These are phyloP conservation scores for Zygnema cylindricum DNA, from an alignment of 139 green algal genomes.

Conservation along the genomic window DNA sequence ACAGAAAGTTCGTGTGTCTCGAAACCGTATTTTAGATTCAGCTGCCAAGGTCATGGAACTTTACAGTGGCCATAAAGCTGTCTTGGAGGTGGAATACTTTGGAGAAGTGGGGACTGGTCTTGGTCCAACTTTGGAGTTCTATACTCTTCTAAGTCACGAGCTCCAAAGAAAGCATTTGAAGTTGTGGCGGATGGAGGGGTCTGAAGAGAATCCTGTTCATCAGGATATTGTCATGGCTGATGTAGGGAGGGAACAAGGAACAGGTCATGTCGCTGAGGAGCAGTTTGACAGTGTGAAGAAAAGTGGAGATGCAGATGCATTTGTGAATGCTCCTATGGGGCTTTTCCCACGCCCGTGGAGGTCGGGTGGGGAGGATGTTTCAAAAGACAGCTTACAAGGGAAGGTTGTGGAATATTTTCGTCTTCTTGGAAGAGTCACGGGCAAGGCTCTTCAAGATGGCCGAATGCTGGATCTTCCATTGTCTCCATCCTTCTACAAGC, in stretches of 20 bases:
- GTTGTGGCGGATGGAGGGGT: conserved; percentile 79
- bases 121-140: conserved; percentile 97
- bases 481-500: conserved; percentile 82
- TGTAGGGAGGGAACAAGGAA: neutral
- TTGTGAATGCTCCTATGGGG: conserved; percentile 75
- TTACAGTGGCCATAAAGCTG: conserved; percentile 63
- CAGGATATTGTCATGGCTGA: conserved; percentile 17
- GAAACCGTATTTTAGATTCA: conserved; percentile 85
- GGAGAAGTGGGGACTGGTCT: conserved; percentile 90
- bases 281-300: conserved; percentile 9
- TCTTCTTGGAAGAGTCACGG: conserved; percentile 85
- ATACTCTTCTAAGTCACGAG: conserved; percentile 92
- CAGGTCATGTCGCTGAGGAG: neutral
- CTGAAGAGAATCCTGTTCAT: conserved; percentile 24
- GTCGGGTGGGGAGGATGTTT: conserved; percentile 21
- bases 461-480: conserved; percentile 92
- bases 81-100: conserved; percentile 93
- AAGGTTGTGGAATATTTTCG: conserved; percentile 76
- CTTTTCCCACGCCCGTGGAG: conserved; percentile 86
- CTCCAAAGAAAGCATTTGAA: conserved; percentile 79
- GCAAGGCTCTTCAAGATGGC: conserved; percentile 90
- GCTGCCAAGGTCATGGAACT: conserved; percentile 81
- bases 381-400: neutral
- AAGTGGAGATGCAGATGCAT: neutral
- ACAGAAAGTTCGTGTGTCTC: conserved; percentile 84